Percentiles rank a stretch among this genome's conserved stretches.
These are phyloP conservation scores for Rhodotorula babjevae DNA, from an alignment of 768 basidiomycete genomes.

Conservation along the genomic window DNA sequence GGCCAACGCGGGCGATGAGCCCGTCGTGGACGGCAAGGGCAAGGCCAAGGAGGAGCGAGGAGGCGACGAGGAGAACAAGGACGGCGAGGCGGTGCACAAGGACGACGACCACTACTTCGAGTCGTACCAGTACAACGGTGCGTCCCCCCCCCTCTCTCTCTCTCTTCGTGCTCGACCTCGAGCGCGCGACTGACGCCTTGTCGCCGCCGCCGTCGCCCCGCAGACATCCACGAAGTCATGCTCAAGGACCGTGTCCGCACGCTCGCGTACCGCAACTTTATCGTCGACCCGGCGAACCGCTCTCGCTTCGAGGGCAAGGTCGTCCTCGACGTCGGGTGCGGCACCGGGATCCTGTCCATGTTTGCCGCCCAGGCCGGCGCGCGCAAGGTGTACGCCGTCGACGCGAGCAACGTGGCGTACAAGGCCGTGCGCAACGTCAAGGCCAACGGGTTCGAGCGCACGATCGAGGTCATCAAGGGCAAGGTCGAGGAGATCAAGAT, in stretches of 20 bases:
- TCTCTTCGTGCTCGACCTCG: too few relatives aligned
- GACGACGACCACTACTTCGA: conserved; percentile 93
- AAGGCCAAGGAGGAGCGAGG: conserved; percentile 7
- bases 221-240: conserved; percentile 95
- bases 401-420: conserved; percentile 99
- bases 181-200: not conserved
- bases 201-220: not conserved
- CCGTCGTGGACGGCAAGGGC: conserved; percentile 3
- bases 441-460: conserved; percentile 93
- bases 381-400: conserved; percentile 55
- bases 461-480: conserved; percentile 67
- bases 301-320: conserved; percentile 72
- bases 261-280: conserved; percentile 85
- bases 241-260: conserved; percentile 92
- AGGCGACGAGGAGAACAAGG: conserved; percentile 34
- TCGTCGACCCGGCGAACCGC: conserved; percentile 64
- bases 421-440: conserved; percentile 95
- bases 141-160: conserved; percentile 18
- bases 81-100: conserved; percentile 81
- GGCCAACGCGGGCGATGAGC: not conserved
- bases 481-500: conserved; percentile 83
- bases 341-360: conserved; percentile 55
- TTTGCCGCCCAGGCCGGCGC: conserved; percentile 44
- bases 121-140: conserved; percentile 75
- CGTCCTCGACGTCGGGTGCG: conserved; percentile 94